These are phyloP conservation scores for Ophiosphaerella herpotricha DNA, from an alignment of 2,329 filamentous ascomycete genomes.

Conservation along the genomic window DNA sequence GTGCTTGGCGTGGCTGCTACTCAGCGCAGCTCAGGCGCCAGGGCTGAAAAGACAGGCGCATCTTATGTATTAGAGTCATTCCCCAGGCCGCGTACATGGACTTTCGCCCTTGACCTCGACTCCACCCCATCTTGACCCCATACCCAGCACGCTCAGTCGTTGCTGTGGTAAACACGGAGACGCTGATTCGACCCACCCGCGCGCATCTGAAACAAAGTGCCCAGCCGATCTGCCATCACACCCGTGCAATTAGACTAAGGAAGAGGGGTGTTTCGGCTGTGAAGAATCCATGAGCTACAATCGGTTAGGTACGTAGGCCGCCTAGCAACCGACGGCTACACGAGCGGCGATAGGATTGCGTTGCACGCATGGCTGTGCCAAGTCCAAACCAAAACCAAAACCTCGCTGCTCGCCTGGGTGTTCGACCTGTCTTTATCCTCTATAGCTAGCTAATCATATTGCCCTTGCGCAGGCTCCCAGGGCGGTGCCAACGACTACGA, in stretches of 20 bases:
- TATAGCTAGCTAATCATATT: constrained; percentile 14
- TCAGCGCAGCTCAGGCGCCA: not conserved
- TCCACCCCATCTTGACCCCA: too few relatives aligned
- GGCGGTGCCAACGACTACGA: constrained; percentile 33
- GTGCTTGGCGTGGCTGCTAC: constrained; percentile 8
- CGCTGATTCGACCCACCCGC: constrained; percentile 29
- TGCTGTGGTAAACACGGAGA: constrained; percentile 39
- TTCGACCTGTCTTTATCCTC: constrained; percentile 3
- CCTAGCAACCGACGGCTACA: constrained; percentile 9
- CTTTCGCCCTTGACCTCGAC: too few relatives aligned
- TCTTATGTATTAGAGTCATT: too few relatives aligned
- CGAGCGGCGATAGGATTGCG: constrained; percentile 6
- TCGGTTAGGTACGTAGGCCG: constrained; percentile 39
- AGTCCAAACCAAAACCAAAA: not conserved
- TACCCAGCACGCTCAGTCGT: constrained; percentile 21
- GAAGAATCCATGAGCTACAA: constrained; percentile 42
- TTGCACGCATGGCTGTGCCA: constrained; percentile 18
- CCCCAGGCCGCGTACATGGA: too few relatives aligned
- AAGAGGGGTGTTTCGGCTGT: constrained; percentile 3
- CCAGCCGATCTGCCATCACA: constrained; percentile 29
- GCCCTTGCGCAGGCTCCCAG: constrained; percentile 23
- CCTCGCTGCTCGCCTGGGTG: constrained; percentile 2
- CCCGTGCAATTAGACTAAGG: not conserved
- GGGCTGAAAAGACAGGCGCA: not conserved
- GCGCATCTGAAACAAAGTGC: constrained; percentile 34